Conservation (phyloP, 495 filamentous ascomycete genomes). For the Xylaria scruposa region DNA sequence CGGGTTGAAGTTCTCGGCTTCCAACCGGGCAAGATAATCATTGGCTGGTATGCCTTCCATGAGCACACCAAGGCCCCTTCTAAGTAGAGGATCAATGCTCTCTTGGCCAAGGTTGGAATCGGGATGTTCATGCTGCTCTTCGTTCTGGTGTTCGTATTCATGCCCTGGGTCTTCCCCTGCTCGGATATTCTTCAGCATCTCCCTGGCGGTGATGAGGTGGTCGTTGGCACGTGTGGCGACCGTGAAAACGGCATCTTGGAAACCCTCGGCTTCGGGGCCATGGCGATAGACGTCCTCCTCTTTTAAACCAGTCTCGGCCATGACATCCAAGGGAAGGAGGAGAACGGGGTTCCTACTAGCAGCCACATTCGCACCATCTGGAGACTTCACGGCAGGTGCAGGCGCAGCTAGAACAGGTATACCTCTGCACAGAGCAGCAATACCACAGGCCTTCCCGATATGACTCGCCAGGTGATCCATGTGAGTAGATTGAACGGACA, state of each 20-base stretch:
- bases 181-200: constrained; percentile 83
- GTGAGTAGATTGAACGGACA: constrained; percentile 79
- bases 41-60: constrained; percentile 79
- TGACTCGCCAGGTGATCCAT: constrained; percentile 92
- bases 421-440: constrained; percentile 81
- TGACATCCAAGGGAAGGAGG: constrained; percentile 84
- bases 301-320: constrained; percentile 76
- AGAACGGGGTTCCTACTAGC: constrained; percentile 49
- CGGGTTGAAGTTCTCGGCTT: constrained; percentile 82
- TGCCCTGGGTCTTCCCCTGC: constrained; percentile 77
- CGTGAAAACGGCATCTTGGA: constrained; percentile 87
- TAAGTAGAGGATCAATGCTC: constrained; percentile 56
- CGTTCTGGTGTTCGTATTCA: constrained; percentile 83
- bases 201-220: constrained; percentile 90
- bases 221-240: constrained; percentile 94
- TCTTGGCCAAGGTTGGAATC: constrained; percentile 34
- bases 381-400: constrained; percentile 57
- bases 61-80: constrained; percentile 75
- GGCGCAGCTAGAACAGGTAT: constrained; percentile 85
- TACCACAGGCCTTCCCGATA: constrained; percentile 91
- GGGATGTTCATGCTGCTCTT: constrained; percentile 76
- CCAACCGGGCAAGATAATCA: constrained; percentile 77
- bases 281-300: constrained; percentile 88
- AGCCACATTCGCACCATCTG: constrained; percentile 44
- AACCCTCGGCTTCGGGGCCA: constrained; percentile 76